These are phyloP conservation scores for Rhododendron henanense DNA, from an alignment of 148 eudicot genomes.

Conservation along the genomic window DNA sequence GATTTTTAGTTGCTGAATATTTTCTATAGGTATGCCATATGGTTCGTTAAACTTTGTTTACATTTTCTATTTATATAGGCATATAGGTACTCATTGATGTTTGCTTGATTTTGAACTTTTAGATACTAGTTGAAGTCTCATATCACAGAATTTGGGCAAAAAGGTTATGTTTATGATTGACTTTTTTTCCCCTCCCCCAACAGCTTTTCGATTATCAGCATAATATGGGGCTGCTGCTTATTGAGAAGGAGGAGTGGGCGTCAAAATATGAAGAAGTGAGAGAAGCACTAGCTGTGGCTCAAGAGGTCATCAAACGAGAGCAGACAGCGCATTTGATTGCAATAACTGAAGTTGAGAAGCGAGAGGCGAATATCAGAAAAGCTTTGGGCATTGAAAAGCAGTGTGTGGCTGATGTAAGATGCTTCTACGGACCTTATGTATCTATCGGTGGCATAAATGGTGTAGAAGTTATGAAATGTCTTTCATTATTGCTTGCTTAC, in stretches of 20 bases:
- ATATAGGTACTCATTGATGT: neutral
- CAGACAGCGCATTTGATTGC: conserved; percentile 69
- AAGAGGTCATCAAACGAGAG: conserved; percentile 74
- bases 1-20: neutral
- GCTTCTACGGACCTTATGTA: neutral
- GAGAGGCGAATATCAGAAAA: conserved; percentile 63
- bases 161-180: neutral
- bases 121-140: neutral
- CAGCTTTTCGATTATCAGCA: conserved; percentile 87
- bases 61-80: neutral
- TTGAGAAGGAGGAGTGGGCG: conserved; percentile 65
- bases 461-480: neutral
- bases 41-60: no score
- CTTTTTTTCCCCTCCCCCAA: neutral
- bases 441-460: neutral
- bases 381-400: conserved; percentile 63
- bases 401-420: conserved; percentile 61
- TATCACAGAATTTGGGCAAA: neutral
- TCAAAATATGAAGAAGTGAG: conserved; percentile 49
- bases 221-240: conserved; percentile 82
- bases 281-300: conserved; percentile 54
- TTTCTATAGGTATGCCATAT: neutral
- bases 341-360: conserved; percentile 68
- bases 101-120: conserved; percentile 6
- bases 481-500: neutral